Evolutionary conservation across 345 rosid species (phyloP), one percentile per base, ranked within the genome.

Genomic region (Theobroma cacao): DNA sequence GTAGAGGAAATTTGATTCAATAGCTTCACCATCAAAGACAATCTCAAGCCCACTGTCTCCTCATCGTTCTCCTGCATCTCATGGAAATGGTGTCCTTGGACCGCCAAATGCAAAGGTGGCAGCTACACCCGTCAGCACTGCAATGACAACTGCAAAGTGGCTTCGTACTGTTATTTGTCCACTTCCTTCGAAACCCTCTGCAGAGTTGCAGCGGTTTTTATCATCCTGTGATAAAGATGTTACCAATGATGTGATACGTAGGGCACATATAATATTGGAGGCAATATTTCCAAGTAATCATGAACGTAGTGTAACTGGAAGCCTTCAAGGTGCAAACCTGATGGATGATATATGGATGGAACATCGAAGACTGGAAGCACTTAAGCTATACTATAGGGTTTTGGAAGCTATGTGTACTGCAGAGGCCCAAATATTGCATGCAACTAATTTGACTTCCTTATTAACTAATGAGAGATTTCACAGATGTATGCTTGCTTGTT

Each of bases 91-190:
- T 67, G 85, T 74, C 74, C 76, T 81, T 61, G 87, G 87, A 67
- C 82, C 85, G 28, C 69, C 80, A 61, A 81, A 64, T 82, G 70
- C 82, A 17, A 92, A 86, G 90, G 80, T 91, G 80, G 87, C 90
- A 69, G 86, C 94, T 75, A 96, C 99, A 72, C 98, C 99, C 24
- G 93, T 96, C 61, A 91, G 90, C 84, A 87, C 95, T 33, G 98
- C 98, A 70, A 91, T 96, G 98, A 91, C 97, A 74, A 96, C 99
- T 75, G 97, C 99, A 36, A 94, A 94, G 84, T 96, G 99, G 99
- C 98, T 96, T 47, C 90, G 97, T 47, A 88, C 89, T 34, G 85
- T 90, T 73, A 86, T 96, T 79, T 92, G 94, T 77, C 91, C 97
- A 68, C 93, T 94, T 65, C 87, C 91, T 76, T 82, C 97, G 38